Percentiles rank a stretch among this genome's conserved stretches.
Conservation (phyloP, 768 basidiomycete species). For the Trametes punicea region DNA sequence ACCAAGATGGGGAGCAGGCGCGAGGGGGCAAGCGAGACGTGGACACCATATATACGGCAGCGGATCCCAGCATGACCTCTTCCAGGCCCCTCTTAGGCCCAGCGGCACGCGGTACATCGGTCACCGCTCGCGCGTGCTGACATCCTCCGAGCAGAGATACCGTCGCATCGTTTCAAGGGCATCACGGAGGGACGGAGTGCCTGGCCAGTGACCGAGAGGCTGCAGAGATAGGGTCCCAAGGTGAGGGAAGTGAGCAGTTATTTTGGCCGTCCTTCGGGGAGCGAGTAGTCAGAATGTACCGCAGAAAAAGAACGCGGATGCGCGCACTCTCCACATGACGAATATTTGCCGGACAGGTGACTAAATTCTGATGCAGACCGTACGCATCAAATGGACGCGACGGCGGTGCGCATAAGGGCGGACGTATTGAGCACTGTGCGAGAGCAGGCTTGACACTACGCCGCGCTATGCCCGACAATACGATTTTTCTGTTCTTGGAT, state of each 20-base stretch:
- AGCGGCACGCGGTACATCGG: constrained; percentile 7
- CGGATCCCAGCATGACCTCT: not conserved
- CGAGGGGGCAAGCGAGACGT: not conserved
- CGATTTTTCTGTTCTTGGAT: not conserved
- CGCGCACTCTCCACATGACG: constrained; percentile 12
- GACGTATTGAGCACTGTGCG: not conserved
- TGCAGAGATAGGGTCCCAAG: constrained; percentile 1
- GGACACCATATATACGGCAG: constrained; percentile 5
- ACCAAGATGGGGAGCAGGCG: not conserved
- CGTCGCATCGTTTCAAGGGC: not conserved
- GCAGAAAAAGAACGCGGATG: not conserved
- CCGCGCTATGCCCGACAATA: constrained; percentile 3
- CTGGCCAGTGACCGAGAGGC: constrained; percentile 10
- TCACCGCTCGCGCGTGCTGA: constrained; percentile 1
- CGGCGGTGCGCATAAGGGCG: not conserved
- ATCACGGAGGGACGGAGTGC: not conserved
- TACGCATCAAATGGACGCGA: not conserved
- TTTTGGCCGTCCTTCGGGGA: constrained; percentile 4
- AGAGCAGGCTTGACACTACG: not conserved
- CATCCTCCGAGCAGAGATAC: constrained; percentile 7
- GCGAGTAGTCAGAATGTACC: constrained; percentile 7
- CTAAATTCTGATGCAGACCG: constrained; percentile 9
- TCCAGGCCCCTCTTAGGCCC: constrained; percentile 2
- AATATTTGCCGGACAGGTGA: not conserved
- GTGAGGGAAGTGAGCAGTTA: constrained; percentile 8